Evolutionary conservation across 2,329 filamentous ascomycete genomes (phyloP).

Genomic region (Knufia fluminis): DNA sequence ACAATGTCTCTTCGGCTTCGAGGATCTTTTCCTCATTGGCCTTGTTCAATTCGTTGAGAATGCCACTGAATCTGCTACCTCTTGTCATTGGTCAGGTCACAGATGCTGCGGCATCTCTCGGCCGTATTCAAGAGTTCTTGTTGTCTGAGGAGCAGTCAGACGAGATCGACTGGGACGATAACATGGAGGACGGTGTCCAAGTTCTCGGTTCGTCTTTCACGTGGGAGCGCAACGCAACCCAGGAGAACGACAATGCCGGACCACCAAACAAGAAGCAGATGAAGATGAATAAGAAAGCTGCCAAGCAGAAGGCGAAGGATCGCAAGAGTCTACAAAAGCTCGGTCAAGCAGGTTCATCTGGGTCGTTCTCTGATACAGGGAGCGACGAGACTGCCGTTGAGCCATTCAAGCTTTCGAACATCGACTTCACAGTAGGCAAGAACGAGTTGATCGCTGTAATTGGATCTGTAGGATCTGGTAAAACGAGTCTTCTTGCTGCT

Average conservation of each 20-base stretch:
- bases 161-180: slow-evolving; percentile 49
- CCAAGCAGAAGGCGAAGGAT: slow-evolving; percentile 39
- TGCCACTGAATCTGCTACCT: slow-evolving; percentile 83
- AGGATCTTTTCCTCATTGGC: slow-evolving; percentile 82
- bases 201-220: slow-evolving; percentile 69
- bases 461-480: slow-evolving; percentile 79
- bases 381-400: slow-evolving; percentile 23
- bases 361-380: slow-evolving; percentile 18
- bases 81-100: slow-evolving; percentile 81
- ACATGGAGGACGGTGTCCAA: slow-evolving; percentile 52
- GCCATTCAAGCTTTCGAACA: slow-evolving; percentile 34
- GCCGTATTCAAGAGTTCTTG: slow-evolving; percentile 80
- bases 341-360: slow-evolving; percentile 23
- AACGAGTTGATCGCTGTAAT: slow-evolving; percentile 61
- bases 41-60: slow-evolving; percentile 80
- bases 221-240: slow-evolving; percentile 56
- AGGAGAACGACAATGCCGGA: slow-evolving; percentile 21
- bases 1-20: slow-evolving; percentile 61
- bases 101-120: slow-evolving; percentile 77
- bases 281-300: slow-evolving; percentile 32
- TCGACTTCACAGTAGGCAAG: slow-evolving; percentile 36
- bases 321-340: slow-evolving; percentile 28
- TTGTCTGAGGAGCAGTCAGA: slow-evolving; percentile 77
- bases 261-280: slow-evolving; percentile 28
- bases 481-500: slow-evolving; percentile 79